Conservation (phyloP, 352 stramenopile species). For the Blastocystis sp. region DNA sequence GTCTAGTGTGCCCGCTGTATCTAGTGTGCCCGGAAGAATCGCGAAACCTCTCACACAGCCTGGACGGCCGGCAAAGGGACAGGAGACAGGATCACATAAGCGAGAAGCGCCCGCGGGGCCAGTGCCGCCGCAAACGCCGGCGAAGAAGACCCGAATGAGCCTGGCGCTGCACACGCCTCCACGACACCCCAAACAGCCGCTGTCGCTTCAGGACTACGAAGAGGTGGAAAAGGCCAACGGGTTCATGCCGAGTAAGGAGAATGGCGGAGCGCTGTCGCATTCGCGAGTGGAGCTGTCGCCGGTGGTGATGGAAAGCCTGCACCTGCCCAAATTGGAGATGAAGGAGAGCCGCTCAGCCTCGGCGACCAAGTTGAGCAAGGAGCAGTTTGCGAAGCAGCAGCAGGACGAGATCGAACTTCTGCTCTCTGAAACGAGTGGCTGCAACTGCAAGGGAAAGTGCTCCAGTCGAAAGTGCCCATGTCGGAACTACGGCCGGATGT, state of each 20-base stretch:
- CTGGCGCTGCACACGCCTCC: neutral
- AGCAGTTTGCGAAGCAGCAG: slow-evolving; percentile 6
- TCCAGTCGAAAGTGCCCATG: slow-evolving; percentile 56
- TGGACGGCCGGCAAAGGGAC: too few species aligned
- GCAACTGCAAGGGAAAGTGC: slow-evolving; percentile 57
- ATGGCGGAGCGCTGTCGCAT: neutral
- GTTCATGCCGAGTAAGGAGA: slow-evolving; percentile 9
- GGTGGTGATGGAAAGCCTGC: slow-evolving; percentile 9
- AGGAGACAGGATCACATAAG: too few species aligned
- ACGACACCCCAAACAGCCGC: neutral
- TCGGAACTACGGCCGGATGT: slow-evolving; percentile 31
- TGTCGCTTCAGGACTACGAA: slow-evolving; percentile 7
- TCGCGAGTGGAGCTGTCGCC: neutral
- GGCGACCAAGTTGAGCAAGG: neutral
- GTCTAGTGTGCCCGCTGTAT: too few species aligned
- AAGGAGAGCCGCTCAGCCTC: neutral
- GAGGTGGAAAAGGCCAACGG: neutral
- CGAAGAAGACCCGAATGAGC: neutral
- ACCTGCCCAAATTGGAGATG: slow-evolving; percentile 1
- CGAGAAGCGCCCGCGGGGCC: too few species aligned
- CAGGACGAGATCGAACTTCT: slow-evolving; percentile 21
- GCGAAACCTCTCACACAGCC: too few species aligned
- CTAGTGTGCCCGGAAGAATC: too few species aligned
- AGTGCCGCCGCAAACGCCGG: neutral
- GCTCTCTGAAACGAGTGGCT: slow-evolving; percentile 6